Percentiles rank a stretch among this genome's conserved stretches.
Evolutionary conservation across 2,329 filamentous ascomycete species (phyloP).

Genomic region (Cladophialophora yegresii): DNA sequence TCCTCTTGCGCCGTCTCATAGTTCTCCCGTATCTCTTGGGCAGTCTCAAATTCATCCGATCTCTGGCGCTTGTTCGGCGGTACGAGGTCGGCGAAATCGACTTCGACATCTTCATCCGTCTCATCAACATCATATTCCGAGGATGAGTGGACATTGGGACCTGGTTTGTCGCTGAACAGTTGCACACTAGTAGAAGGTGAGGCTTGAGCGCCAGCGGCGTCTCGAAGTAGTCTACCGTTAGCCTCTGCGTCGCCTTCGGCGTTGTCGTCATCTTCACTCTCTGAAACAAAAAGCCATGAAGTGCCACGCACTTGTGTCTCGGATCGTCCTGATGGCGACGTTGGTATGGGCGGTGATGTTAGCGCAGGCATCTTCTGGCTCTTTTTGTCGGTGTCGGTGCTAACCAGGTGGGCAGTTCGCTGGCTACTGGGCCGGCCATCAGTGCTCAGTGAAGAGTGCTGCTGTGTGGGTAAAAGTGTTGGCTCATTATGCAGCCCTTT

Average conservation of each 20-base stretch:
- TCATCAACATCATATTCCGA: background rate
- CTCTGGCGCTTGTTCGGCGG: background rate
- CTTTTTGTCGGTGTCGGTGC: conserved; percentile 15
- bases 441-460: conserved; percentile 11
- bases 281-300: conserved; percentile 11
- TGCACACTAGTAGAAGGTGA: background rate
- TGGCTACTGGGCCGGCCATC: conserved; percentile 5
- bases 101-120: background rate
- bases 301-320: background rate
- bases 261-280: conserved; percentile 11
- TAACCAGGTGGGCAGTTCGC: background rate
- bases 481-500: conserved; percentile 16
- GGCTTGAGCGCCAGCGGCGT: background rate
- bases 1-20: conserved; percentile 28
- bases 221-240: background rate
- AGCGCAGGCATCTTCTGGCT: background rate
- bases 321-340: background rate
- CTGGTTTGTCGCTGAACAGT: background rate
- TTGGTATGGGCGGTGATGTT: background rate
- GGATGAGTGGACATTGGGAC: background rate
- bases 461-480: background rate
- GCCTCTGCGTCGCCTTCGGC: conserved; percentile 1
- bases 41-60: conserved; percentile 23
- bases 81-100: background rate
- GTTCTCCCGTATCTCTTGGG: conserved; percentile 23